These are phyloP conservation scores for Botrytis galanthina DNA, from an alignment of 2,329 filamentous ascomycete species.

Conservation along the genomic window DNA sequence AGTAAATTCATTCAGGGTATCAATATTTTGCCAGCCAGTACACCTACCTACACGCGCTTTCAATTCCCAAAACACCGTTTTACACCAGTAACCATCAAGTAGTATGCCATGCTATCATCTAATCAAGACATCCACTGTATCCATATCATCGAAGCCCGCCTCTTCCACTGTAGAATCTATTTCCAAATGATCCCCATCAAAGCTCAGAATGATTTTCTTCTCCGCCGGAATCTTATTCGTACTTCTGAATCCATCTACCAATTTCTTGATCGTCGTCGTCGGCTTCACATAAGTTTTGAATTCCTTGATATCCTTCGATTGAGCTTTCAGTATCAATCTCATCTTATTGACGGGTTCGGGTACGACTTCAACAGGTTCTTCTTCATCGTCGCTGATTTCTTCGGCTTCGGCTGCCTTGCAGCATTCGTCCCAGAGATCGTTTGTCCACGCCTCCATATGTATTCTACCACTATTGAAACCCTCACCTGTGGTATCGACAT, in stretches of 20 bases:
- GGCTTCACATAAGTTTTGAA: constrained; percentile 52
- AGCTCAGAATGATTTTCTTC: constrained; percentile 60
- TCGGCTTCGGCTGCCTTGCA: constrained; percentile 21
- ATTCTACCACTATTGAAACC: constrained; percentile 56
- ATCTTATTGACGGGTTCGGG: constrained; percentile 39
- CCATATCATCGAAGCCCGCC: constrained; percentile 71
- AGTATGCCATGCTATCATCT: constrained; percentile 21
- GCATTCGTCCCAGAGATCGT: constrained; percentile 53
- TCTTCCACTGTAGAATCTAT: constrained; percentile 59
- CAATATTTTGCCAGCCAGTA: constrained; percentile 1
- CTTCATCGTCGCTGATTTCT: constrained; percentile 29
- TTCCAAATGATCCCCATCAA: constrained; percentile 73
- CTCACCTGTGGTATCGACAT: constrained; percentile 34
- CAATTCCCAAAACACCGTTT: background rate
- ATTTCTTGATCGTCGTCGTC: constrained; percentile 58
- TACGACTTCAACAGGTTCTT: constrained; percentile 27
- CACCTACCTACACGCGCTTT: background rate
- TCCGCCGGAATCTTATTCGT: constrained; percentile 51
- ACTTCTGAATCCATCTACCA: constrained; percentile 61
- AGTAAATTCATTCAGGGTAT: constrained; percentile 8
- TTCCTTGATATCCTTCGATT: constrained; percentile 48
- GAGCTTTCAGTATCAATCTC: constrained; percentile 50
- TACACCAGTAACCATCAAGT: too few species aligned
- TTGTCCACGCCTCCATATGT: constrained; percentile 76
- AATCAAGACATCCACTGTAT: constrained; percentile 65